These are phyloP conservation scores for Penicillium verhagenii DNA, from an alignment of 495 filamentous ascomycete species.

Conservation along the genomic window DNA sequence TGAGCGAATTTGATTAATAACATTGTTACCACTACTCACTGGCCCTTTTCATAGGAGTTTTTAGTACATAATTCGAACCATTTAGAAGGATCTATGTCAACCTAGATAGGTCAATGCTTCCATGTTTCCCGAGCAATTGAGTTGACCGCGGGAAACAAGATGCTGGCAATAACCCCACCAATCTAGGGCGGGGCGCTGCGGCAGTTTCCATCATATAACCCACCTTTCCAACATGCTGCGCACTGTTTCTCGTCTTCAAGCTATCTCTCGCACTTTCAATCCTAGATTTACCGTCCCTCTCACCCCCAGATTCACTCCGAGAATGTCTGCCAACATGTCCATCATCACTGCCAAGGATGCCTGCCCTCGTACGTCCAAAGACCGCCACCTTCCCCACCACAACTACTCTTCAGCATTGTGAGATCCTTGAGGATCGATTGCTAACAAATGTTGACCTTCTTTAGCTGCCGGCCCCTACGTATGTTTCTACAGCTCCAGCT, in stretches of 20 bases:
- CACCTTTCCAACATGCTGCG: conserved; percentile 27
- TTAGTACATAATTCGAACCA: not conserved
- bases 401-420: not conserved
- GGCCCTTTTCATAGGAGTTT: too few relatives aligned
- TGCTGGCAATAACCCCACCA: conserved; percentile 31
- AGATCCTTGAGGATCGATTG: not conserved
- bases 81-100: not conserved
- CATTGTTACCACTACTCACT: too few relatives aligned
- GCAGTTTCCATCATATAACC: conserved; percentile 9
- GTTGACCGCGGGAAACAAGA: conserved; percentile 9
- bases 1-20: conserved; percentile 2
- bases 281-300: conserved; percentile 2
- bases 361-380: conserved; percentile 44
- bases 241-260: conserved; percentile 26
- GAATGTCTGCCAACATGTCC: conserved; percentile 40
- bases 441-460: conserved; percentile 31
- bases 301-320: conserved; percentile 7
- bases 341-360: conserved; percentile 44
- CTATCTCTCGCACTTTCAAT: conserved; percentile 18
- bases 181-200: conserved; percentile 16
- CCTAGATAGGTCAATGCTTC: not conserved
- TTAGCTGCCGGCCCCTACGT: conserved; percentile 60
- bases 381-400: not conserved
- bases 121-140: not conserved
- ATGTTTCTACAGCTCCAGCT: conserved; percentile 24